A percentile compares a stretch with the other conserved stretches of the same genome.
Conservation (phyloP, 768 basidiomycete species). For the Pilatotrama ljubarskyi region DNA sequence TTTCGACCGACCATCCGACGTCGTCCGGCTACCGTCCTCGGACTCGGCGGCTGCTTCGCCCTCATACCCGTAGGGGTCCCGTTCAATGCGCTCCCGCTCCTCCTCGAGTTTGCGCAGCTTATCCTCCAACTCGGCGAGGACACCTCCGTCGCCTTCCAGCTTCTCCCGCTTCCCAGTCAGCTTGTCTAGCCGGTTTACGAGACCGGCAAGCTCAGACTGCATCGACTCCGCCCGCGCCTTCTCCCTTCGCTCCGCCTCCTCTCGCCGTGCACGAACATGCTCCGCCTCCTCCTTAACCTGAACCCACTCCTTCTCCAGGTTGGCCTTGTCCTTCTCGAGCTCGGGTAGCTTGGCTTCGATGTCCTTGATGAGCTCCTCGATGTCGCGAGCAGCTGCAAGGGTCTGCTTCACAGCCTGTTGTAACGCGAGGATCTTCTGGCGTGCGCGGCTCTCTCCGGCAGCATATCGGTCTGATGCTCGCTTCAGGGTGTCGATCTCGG, state of each 20-base stretch:
- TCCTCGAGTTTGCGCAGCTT: constrained; percentile 58
- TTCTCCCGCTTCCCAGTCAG: constrained; percentile 65
- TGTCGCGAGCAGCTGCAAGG: constrained; percentile 43
- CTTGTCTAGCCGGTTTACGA: constrained; percentile 67
- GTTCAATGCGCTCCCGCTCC: constrained; percentile 54
- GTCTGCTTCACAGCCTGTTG: constrained; percentile 88
- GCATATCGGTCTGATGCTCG: constrained; percentile 80
- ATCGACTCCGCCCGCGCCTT: constrained; percentile 56
- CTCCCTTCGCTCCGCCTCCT: constrained; percentile 49
- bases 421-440: constrained; percentile 83
- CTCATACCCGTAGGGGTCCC: constrained; percentile 33
- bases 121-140: constrained; percentile 67
- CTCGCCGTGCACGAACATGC: constrained; percentile 43
- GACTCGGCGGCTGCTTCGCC: constrained; percentile 14
- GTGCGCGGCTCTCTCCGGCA: constrained; percentile 72
- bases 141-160: constrained; percentile 47
- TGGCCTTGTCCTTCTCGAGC: constrained; percentile 44
- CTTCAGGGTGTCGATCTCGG: constrained; percentile 83
- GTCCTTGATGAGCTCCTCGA: constrained; percentile 41
- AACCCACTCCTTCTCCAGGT: constrained; percentile 44
- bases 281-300: constrained; percentile 48
- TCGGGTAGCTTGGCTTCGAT: constrained; percentile 43
- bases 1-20: constrained; percentile 3
- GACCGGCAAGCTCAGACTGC: constrained; percentile 55
- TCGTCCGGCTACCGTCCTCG: constrained; percentile 9